Conservation (phyloP, 148 eudicot species). For the Linanthus parryae region DNA sequence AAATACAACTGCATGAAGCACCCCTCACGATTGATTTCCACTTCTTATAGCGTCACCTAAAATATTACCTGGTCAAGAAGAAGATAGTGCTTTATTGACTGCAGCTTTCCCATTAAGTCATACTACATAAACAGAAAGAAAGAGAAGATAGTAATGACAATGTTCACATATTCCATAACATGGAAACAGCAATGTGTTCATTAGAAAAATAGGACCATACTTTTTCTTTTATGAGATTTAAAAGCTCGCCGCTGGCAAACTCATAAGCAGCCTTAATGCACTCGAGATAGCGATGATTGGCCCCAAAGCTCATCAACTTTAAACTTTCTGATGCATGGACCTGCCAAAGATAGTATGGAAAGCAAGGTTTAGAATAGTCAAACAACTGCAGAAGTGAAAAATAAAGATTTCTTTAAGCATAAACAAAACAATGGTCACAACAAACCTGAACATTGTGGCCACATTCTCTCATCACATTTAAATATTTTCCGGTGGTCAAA, state of each 20-base stretch:
- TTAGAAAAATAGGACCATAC: conserved; percentile 25
- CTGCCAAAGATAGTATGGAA: conserved; percentile 24
- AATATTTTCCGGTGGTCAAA: conserved; percentile 93
- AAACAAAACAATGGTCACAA: conserved; percentile 2
- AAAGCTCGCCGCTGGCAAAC: conserved; percentile 90
- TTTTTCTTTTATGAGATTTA: conserved; percentile 88
- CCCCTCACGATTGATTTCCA: too few relatives aligned
- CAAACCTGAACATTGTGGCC: conserved; percentile 91
- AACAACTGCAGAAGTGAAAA: conserved; percentile 2
- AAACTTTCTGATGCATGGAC: conserved; percentile 75
- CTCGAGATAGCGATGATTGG: conserved; percentile 87
- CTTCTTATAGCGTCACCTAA: too few relatives aligned
- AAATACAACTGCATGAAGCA: too few relatives aligned
- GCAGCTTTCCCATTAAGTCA: conserved; percentile 84
- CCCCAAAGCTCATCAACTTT: conserved; percentile 69
- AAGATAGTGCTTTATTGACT: conserved; percentile 89
- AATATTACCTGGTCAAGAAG: conserved; percentile 99
- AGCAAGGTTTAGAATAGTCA: not conserved
- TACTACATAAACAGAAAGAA: conserved; percentile 39
- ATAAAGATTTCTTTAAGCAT: too few relatives aligned
- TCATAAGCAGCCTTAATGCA: conserved; percentile 93
- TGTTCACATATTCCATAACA: not conserved
- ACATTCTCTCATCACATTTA: conserved; percentile 98
- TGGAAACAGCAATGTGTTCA: not conserved
- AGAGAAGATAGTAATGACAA: not conserved